Base-by-base conservation (phyloP, 441 rosid species). In the Adansonia madagascariensis region DNA sequence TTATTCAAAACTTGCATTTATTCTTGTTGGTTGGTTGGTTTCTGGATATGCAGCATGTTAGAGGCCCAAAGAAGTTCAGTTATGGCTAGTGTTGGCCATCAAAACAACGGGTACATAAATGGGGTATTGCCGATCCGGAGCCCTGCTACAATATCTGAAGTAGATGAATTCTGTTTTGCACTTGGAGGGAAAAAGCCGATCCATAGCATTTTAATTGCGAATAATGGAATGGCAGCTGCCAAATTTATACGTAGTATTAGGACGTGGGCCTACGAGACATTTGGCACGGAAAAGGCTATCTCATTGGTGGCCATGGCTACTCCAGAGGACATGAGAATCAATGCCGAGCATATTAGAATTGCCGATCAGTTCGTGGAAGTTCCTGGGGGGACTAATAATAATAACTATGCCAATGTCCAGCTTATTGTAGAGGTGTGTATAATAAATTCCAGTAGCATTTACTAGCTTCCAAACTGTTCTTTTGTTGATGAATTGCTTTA, bases 291-390 rank as follows among this genome's bases (percentile, higher is more conserved):
- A 80, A 97, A 90, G 84, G 98, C 99, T 47, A 91, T 97, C 78
- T 79, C 93, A 75, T 82, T 97, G 97, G 99, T 90, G 20, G 98
- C 98, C 76, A 97, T 97, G 98, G 99, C 99, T 15, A 97, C 99
- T 46, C 98, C 99, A 24, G 99, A 97, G 82, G 99, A 97, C 90
- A 97, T 97, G 99, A 90, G 97, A 85, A 97, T 97, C 89, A 97
- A 94, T 80, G 99, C 99, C 0, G 99, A 97, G 81, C 99, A 97
- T 81, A 94, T 94, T 83, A 86, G 98, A 85, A 97, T 97, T 60
- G 98, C 99, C 64, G 99, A 97, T 89, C 99, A 93, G 83, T 97
- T 97, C 83, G 98, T 97, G n/a, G 99, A 97, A 89, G 98, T 97
- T 86, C 98, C 99, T n/a, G 99, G 99, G 41, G 99, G 99, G 78